phyloP scores from a whole-genome alignment of 2,329 filamentous ascomycete genomes.

The Xylariomycetidae sp. region DNA sequence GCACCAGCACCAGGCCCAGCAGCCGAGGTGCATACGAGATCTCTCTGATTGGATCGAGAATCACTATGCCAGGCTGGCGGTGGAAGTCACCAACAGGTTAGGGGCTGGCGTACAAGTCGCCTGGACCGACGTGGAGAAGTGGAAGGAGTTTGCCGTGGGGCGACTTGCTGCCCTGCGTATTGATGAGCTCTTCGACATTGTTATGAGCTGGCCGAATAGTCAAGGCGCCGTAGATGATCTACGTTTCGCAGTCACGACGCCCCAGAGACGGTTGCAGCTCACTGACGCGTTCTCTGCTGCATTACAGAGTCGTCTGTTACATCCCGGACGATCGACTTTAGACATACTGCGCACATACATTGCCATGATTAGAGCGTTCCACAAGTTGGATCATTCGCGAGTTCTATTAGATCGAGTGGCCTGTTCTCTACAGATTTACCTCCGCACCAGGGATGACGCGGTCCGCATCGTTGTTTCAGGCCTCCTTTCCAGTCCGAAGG shows the following conservation, averaged over 20 bases:
- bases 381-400: conserved; percentile 70
- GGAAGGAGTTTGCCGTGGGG: conserved; percentile 65
- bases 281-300: conserved; percentile 65
- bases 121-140: conserved; percentile 58
- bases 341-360: conserved; percentile 76
- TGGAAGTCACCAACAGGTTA: conserved; percentile 53
- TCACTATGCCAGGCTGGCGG: conserved; percentile 59
- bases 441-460: conserved; percentile 73
- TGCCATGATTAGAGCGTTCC: conserved; percentile 72
- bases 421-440: conserved; percentile 67
- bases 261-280: conserved; percentile 63
- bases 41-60: conserved; percentile 66
- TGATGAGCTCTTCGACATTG: conserved; percentile 72
- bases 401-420: conserved; percentile 73
- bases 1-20: conserved; percentile 29
- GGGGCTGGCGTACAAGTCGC: conserved; percentile 39
- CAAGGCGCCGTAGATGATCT: conserved; percentile 71
- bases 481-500: conserved; percentile 58
- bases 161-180: conserved; percentile 66
- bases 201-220: conserved; percentile 69
- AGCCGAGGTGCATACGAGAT: conserved; percentile 52
- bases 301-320: conserved; percentile 62
- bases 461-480: conserved; percentile 73
- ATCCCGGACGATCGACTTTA: conserved; percentile 71
- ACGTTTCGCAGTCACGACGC: conserved; percentile 63